Evolutionary conservation across 108 stramenopile genomes (phyloP).

Genomic region (Epipyxis sp.): DNA sequence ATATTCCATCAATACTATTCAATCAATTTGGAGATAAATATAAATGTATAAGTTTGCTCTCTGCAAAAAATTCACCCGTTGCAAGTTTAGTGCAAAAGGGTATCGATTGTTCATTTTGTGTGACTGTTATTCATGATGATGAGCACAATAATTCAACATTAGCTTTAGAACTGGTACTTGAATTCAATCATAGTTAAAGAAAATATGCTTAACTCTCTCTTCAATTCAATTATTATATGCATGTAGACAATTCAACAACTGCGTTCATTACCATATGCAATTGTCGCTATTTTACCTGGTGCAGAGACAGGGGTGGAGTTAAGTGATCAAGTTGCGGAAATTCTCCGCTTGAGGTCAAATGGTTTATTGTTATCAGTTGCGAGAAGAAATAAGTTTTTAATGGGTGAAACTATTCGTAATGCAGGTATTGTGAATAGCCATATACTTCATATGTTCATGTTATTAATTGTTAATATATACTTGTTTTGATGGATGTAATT

Average conservation of each 20-base stretch:
- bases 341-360: constrained; percentile 1
- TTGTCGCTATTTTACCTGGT: constrained; percentile 46
- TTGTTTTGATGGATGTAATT: constrained; percentile 38
- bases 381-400: constrained; percentile 10
- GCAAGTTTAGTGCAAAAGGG: constrained; percentile 43
- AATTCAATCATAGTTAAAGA: neutral
- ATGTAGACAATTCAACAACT: constrained; percentile 29
- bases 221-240: neutral
- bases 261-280: constrained; percentile 35
- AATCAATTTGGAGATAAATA: neutral
- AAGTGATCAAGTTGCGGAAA: constrained; percentile 40
- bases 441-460: neutral
- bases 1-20: constrained; percentile 50
- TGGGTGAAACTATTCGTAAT: constrained; percentile 18
- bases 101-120: constrained; percentile 28
- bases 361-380: neutral
- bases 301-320: constrained; percentile 58
- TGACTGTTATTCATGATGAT: constrained; percentile 41
- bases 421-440: constrained; percentile 1
- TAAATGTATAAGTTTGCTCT: neutral
- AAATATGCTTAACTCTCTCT: neutral
- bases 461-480: constrained; percentile 38
- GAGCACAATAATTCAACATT: constrained; percentile 13
- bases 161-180: constrained; percentile 31
- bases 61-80: constrained; percentile 40